phyloP scores from a whole-genome alignment of 352 stramenopile genomes.

The Pythium rhizo-oryzae region DNA sequence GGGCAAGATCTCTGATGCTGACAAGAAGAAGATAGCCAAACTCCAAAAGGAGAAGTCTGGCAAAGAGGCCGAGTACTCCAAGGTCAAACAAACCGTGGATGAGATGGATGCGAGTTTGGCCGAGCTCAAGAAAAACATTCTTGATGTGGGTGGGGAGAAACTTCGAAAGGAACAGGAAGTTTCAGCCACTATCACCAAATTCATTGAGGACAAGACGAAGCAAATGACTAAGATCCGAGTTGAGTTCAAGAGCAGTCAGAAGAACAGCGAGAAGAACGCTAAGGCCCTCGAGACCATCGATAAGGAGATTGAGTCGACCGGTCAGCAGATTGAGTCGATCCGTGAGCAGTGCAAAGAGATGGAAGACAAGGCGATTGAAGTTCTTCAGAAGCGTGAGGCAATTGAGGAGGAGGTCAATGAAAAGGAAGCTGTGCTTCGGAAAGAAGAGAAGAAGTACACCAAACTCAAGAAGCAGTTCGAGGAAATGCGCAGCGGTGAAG shows the following conservation, averaged over 20 bases:
- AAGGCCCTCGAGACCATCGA: conserved; percentile 63
- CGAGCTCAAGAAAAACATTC: conserved; percentile 94
- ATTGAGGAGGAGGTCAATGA: conserved; percentile 88
- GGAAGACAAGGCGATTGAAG: conserved; percentile 91
- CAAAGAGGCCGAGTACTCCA: conserved; percentile 88
- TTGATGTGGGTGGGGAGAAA: conserved; percentile 94
- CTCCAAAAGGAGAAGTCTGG: conserved; percentile 84
- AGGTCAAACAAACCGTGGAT: conserved; percentile 64
- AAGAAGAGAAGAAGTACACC: conserved; percentile 78
- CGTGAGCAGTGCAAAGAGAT: conserved; percentile 91
- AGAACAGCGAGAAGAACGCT: conserved; percentile 75
- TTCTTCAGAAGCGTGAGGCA: conserved; percentile 91
- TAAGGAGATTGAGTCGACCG: conserved; percentile 75
- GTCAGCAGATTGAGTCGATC: conserved; percentile 84
- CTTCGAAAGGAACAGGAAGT: conserved; percentile 95
- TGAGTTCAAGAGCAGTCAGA: conserved; percentile 84
- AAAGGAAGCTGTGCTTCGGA: conserved; percentile 83
- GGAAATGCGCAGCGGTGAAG: conserved; percentile 90
- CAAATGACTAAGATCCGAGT: conserved; percentile 86
- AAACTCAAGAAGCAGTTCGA: conserved; percentile 91
- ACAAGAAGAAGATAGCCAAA: conserved; percentile 86
- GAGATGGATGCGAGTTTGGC: conserved; percentile 82
- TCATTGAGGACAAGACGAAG: conserved; percentile 91
- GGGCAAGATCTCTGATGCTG: conserved; percentile 84
- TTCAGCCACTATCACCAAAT: conserved; percentile 74